Base-by-base conservation (phyloP, 768 basidiomycete species). In the Pleurotus sapidus region DNA sequence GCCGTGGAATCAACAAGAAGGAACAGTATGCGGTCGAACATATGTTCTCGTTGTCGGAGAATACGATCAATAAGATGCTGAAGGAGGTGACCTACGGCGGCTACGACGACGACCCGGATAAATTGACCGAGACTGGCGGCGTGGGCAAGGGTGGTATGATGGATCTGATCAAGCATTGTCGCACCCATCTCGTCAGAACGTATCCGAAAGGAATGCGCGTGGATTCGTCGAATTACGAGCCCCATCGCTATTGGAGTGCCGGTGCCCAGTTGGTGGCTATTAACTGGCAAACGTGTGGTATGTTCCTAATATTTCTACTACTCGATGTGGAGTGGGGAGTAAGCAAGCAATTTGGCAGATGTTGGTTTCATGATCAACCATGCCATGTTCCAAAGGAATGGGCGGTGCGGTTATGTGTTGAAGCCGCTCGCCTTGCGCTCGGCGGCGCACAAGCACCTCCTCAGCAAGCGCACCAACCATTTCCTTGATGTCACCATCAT, bases 271-370 rank as follows among this genome's bases (percentile, higher is more conserved):
- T 98, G 27, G 94, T 96, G 0, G 93, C 97, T 3, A 80, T 99
- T 58, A 99, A 99, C 69, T 97, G 95, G 91, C 97, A 99, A 70
- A 98, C 95, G 0, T 88, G 86, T 63, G 94, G 93, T 95, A 65
- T 49, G 85, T 24, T 24, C 14, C 12, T 23, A 12, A 76, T 23
- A 27, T 42, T 56, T 23, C 2, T n/a, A 12, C 46, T 30, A 14
- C 25, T 20, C 9, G 18, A 25, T 47, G 30, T 46, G 5, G 23
- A 18, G 23, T 8, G 54, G n/a, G 42, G 17, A 7, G 11, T 50
- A 43, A 49, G 39, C 30, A 34, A 3, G 9, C 30, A 11, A 18
- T 18, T 49, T 20, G 43, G 23, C 65, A 93, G 95, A 98, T 70
- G 69, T 93, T 51, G 95, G 94, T 1, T 90, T 88, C 65, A 87